Conservation (phyloP, 805 yeast genomes). For the Pachysolen tannophilus region DNA sequence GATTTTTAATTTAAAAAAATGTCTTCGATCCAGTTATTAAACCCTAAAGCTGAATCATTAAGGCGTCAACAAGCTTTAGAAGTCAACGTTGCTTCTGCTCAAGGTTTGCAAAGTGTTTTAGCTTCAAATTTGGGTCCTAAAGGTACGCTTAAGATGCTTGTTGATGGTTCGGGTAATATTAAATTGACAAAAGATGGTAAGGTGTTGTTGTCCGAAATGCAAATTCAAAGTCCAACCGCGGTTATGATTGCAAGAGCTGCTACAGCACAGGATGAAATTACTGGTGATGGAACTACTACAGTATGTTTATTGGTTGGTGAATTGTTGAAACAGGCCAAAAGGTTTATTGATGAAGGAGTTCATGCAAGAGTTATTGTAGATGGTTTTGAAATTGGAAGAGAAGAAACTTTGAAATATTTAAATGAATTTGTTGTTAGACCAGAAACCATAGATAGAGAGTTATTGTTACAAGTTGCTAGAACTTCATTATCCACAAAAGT, state of each 20-base stretch:
- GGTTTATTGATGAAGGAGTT: slow-evolving; percentile 86
- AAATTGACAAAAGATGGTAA: slow-evolving; percentile 97
- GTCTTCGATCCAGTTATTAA: slow-evolving; percentile 75
- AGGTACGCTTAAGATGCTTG: slow-evolving; percentile 93
- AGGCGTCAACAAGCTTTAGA: slow-evolving; percentile 92
- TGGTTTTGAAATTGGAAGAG: slow-evolving; percentile 89
- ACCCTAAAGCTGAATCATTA: slow-evolving; percentile 96
- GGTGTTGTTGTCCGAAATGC: slow-evolving; percentile 91
- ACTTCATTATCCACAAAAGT: slow-evolving; percentile 87
- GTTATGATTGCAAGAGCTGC: slow-evolving; percentile 95
- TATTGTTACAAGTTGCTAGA: slow-evolving; percentile 85
- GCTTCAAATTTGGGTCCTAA: slow-evolving; percentile 93
- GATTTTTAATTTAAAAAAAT: too few relatives aligned
- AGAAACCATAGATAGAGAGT: slow-evolving; percentile 68
- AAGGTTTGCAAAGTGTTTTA: slow-evolving; percentile 88
- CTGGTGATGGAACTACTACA: slow-evolving; percentile 99
- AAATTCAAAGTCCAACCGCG: slow-evolving; percentile 87
- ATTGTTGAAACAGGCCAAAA: slow-evolving; percentile 86
- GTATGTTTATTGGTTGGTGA: slow-evolving; percentile 94
- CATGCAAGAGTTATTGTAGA: slow-evolving; percentile 93
- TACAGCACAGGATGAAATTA: slow-evolving; percentile 95
- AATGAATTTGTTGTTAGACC: slow-evolving; percentile 52
- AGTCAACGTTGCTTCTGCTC: slow-evolving; percentile 94
- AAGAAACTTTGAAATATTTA: slow-evolving; percentile 60
- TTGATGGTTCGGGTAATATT: slow-evolving; percentile 93